phyloP scores from a whole-genome alignment of 192 early-diverging fungal genomes.

The Allomyces macrogynus region DNA sequence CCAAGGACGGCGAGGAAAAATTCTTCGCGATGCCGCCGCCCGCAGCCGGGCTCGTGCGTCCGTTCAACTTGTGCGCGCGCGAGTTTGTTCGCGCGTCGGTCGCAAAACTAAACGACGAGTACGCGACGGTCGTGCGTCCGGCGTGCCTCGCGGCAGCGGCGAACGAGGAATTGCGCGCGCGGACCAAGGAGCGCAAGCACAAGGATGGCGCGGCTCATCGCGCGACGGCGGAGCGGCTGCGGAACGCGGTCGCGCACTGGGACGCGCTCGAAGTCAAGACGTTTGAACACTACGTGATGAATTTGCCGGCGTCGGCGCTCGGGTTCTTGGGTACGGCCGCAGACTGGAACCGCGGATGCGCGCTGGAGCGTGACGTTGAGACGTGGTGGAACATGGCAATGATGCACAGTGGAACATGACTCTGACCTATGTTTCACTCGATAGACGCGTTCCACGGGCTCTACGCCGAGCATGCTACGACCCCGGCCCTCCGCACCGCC shows the following conservation, averaged over 20 bases:
- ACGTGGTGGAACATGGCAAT: not conserved
- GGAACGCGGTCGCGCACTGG: not conserved
- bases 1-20: not conserved
- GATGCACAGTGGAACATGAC: conserved; percentile 1
- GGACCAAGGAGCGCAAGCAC: conserved; percentile 6
- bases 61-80: conserved; percentile 80
- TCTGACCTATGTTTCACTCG: not conserved
- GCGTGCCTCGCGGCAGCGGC: conserved; percentile 2
- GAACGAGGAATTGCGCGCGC: conserved; percentile 7
- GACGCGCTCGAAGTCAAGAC: conserved; percentile 18
- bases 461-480: conserved; percentile 10
- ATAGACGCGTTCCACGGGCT: conserved; percentile 78
- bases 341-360: not conserved
- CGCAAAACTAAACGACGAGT: conserved; percentile 26
- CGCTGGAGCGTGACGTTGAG: not conserved
- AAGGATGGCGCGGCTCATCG: conserved; percentile 1
- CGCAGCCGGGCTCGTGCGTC: conserved; percentile 15
- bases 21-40: not conserved
- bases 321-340: conserved; percentile 64
- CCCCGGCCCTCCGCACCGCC: conserved; percentile 1
- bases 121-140: conserved; percentile 4
- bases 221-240: conserved; percentile 10
- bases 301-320: conserved; percentile 86
- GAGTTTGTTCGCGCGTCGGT: conserved; percentile 69
- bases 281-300: conserved; percentile 97